phyloP scores from a whole-genome alignment of 164 flowering plant species.

The Liquidambar formosana region DNA sequence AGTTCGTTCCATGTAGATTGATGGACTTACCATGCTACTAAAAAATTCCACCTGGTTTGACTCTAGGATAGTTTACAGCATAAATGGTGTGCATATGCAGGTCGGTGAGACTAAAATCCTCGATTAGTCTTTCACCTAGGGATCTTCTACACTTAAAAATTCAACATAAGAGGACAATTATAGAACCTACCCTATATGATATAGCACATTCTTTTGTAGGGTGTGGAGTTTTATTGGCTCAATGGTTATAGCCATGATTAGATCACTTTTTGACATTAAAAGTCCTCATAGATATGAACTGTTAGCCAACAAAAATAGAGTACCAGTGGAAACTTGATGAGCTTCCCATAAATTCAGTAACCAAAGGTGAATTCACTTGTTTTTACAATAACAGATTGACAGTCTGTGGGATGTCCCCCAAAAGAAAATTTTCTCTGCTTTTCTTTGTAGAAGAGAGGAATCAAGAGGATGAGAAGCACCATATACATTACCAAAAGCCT shows the following conservation, averaged over 20 bases:
- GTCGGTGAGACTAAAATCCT: neutral
- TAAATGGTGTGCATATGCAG: neutral
- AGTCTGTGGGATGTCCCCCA: too few relatives aligned
- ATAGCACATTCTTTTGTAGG: neutral
- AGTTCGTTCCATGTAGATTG: neutral
- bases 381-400: too few relatives aligned
- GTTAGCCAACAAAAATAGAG: neutral
- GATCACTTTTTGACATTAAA: neutral
- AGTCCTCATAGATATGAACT: neutral
- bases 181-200: neutral
- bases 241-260: neutral
- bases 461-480: too few relatives aligned
- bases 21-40: neutral
- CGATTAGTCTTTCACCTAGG: neutral
- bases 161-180: neutral
- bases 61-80: neutral
- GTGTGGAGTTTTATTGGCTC: neutral
- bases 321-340: too few relatives aligned
- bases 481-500: too few relatives aligned
- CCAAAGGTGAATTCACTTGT: too few relatives aligned
- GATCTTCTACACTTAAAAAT: neutral
- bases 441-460: too few relatives aligned
- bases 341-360: too few relatives aligned
- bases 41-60: constrained; percentile 3
- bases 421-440: too few relatives aligned